Evolutionary conservation across 2,329 filamentous ascomycete species (phyloP), one percentile per base, ranked within the genome.

Genomic region (Epichloe sylvatica): DNA sequence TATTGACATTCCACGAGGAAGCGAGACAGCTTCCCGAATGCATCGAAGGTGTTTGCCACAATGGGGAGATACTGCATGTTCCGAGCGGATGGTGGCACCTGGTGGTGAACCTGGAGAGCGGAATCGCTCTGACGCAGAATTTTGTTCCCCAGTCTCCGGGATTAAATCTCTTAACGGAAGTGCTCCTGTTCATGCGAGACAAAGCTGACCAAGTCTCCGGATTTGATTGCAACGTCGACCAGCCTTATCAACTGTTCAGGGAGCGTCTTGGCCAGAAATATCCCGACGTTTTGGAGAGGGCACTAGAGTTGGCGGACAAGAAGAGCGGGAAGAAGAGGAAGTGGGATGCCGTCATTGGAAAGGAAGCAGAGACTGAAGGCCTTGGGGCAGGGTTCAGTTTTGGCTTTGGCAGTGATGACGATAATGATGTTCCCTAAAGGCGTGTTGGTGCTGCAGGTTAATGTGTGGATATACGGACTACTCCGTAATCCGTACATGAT

Each of bases 21-120:
- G 92, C 91, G 9, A 78, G 91, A 47, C 73, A 70, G 47, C 80
- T 83, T 2, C 78, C 83, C 0, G 87, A 84, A 11, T 96, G 90
- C 59, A 67, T 84, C 33, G 91, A 97, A 67, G 91, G 88, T 0
- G 81, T 97, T 30, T 97, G 91, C 62, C 67, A 71, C 13, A 78
- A 81, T 40, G 91, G 91, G 2, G 92, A 97, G 65, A 83, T 97
- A 15, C 68, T 97, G 46, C 87, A 96, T 62, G 91, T 97, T 5
- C 91, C 92, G 0, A 89, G 84, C 47, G 90, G 91, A 5, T 97
- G 91, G 91, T 97, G 92, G 82, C 91, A 97, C 71, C 71, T 97
- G 34, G 92, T 97, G 9, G 82, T 97, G 43, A 97, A 97, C 61
- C 70, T 95, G 1, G 84, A 89, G 57, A 75, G 79, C 12, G 84